Conservation (phyloP, 495 filamentous ascomycete species). For the Trichoderma orchidacearum region DNA sequence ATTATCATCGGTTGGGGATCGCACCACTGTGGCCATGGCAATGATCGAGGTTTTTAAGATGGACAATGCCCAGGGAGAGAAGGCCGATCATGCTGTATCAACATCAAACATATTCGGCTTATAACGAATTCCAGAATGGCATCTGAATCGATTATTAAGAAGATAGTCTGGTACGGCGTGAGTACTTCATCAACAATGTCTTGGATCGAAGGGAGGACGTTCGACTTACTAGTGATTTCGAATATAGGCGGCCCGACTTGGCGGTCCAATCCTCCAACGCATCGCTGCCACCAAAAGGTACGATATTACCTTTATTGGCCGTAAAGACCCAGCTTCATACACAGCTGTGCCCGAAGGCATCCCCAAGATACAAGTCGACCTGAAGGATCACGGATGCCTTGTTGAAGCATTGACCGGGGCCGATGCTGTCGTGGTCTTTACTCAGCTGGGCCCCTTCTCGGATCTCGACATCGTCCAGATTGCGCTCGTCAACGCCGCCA, state of each 20-base stretch:
- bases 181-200: background rate
- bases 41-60: background rate
- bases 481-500: background rate
- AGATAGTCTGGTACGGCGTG: background rate
- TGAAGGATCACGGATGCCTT: background rate
- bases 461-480: background rate
- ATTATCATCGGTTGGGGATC: background rate
- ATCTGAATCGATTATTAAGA: background rate
- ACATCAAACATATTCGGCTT: background rate
- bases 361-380: background rate
- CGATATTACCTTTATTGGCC: background rate
- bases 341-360: background rate
- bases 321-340: background rate
- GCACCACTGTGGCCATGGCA: background rate
- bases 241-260: background rate
- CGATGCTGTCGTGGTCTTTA: background rate
- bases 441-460: background rate
- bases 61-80: background rate
- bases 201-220: too few species aligned
- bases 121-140: background rate
- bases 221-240: background rate
- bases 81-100: background rate
- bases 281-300: background rate
- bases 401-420: background rate
- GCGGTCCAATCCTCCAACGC: background rate